phyloP scores from a whole-genome alignment of 768 basidiomycete genomes.

The Serendipita sp. region DNA sequence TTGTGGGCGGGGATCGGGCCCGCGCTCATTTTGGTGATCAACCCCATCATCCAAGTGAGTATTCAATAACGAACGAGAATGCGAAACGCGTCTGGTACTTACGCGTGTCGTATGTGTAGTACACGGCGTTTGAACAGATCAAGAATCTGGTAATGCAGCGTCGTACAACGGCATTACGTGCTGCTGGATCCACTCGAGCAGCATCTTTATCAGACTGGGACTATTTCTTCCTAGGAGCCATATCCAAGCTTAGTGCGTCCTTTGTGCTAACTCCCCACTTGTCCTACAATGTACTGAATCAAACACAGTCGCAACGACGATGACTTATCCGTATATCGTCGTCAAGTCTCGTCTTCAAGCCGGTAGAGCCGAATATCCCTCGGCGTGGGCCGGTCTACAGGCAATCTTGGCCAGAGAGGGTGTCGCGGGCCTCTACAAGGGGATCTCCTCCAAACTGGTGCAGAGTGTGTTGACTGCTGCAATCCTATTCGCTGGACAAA shows the following conservation, averaged over 20 bases:
- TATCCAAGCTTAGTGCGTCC: conserved; percentile 55
- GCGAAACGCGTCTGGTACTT: background rate
- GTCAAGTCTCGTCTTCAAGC: conserved; percentile 70
- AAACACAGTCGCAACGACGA: conserved; percentile 25
- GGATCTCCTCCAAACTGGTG: conserved; percentile 70
- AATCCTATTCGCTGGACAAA: conserved; percentile 81
- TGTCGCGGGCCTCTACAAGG: conserved; percentile 69
- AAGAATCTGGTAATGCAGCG: conserved; percentile 65
- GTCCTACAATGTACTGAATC: background rate
- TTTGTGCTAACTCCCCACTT: conserved; percentile 23
- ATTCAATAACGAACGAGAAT: background rate
- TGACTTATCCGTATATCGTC: conserved; percentile 63
- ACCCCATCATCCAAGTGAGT: conserved; percentile 62
- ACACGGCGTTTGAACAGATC: conserved; percentile 89
- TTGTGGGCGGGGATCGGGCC: conserved; percentile 91
- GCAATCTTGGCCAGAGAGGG: conserved; percentile 70
- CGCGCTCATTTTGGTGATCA: conserved; percentile 82
- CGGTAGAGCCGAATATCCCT: conserved; percentile 58
- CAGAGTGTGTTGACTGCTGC: conserved; percentile 90
- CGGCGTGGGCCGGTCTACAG: conserved; percentile 58
- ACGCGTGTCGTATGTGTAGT: conserved; percentile 28
- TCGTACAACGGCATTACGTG: conserved; percentile 38
- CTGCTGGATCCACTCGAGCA: conserved; percentile 26
- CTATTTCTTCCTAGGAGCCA: conserved; percentile 85
- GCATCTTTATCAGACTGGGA: conserved; percentile 61